Evolutionary conservation across 1,284 basidiomycete species (phyloP), one percentile per base, ranked within the genome.

Genomic region (Porodaedalea pini): DNA sequence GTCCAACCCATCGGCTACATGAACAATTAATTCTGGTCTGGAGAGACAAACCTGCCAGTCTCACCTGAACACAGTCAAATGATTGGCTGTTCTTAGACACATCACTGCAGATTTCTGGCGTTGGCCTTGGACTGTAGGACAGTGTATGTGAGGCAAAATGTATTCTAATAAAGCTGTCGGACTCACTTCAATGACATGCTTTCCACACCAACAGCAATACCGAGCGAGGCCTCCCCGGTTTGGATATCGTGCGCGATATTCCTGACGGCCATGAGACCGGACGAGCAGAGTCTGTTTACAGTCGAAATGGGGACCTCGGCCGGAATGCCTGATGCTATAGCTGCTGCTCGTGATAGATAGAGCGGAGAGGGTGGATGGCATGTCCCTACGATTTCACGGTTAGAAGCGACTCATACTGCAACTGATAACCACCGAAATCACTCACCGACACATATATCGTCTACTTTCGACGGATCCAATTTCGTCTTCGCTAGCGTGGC

Each of bases 1-100:
- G 92, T 92, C 91, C 91, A 92, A 11, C 91, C 90, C 91, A 93
- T 93, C 25, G 87, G 87, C 72, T 83, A 48, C 15, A 48, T 34
- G 17, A n/a, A 13, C 17, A 27, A 21, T 36, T 47, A 54, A 10
- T 37, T 10, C 6, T 23, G 8, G 21, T 37, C 27, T 34, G 15
- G 11, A 51, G 4, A 8, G n/a, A 8, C 5, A n/a, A 40, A n/a
- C 15, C 27, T 15, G 13, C 31, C 36, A 43, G 41, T 15, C 36
- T 3, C 23, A 43, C 51, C 51, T 53, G 36, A 13, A 44, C 40
- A 53, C 51, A 53, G 37, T 53, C 51, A 52, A 89, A 76, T 0
- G 90, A 85, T 62, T 84, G 75, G 1, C 76, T 44, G 59, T 83
- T 71, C 55, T 71, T 68, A 32, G 72, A 73, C 2, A 91, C 82